These are phyloP conservation scores for Pyricularia grisea DNA, from an alignment of 2,329 filamentous ascomycete genomes.

Conservation along the genomic window DNA sequence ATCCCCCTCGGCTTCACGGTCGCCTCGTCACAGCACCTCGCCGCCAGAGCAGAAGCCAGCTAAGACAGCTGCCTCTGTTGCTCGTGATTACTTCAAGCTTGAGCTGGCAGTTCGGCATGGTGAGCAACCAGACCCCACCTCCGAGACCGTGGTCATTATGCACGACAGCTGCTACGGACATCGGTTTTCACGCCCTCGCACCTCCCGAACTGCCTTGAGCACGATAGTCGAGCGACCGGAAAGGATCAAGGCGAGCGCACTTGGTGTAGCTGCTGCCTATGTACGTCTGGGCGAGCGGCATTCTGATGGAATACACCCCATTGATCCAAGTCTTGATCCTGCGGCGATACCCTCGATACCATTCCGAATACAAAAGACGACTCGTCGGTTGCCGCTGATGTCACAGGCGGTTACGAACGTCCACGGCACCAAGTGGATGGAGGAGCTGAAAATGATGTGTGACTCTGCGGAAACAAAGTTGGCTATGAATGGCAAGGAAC, in stretches of 20 bases:
- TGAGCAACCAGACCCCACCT: slow-evolving; percentile 21
- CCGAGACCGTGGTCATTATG: slow-evolving; percentile 71
- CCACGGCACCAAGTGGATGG: slow-evolving; percentile 89
- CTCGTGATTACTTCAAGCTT: slow-evolving; percentile 49
- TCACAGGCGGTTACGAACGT: slow-evolving; percentile 80
- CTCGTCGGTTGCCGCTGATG: slow-evolving; percentile 58
- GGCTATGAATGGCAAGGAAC: slow-evolving; percentile 66
- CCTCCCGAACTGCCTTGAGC: slow-evolving; percentile 59
- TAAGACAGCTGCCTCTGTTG: slow-evolving; percentile 23
- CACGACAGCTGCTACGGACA: slow-evolving; percentile 96
- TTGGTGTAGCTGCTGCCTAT: slow-evolving; percentile 81
- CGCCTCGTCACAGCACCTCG: slow-evolving; percentile 23
- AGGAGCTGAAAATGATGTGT: slow-evolving; percentile 80
- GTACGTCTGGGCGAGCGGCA: slow-evolving; percentile 81
- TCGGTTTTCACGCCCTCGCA: slow-evolving; percentile 74
- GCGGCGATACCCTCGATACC: slow-evolving; percentile 51
- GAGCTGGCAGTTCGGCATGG: slow-evolving; percentile 53
- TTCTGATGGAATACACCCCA: slow-evolving; percentile 57
- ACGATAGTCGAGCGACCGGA: slow-evolving; percentile 93
- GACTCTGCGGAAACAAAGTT: slow-evolving; percentile 69
- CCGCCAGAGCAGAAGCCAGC: slow-evolving; percentile 15
- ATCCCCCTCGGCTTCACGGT: slow-evolving; percentile 30
- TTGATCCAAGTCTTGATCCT: slow-evolving; percentile 52
- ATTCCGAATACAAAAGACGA: slow-evolving; percentile 79
- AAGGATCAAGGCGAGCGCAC: slow-evolving; percentile 70